Conservation (phyloP, 768 basidiomycete species). For the Hygrocybe coccinea region DNA sequence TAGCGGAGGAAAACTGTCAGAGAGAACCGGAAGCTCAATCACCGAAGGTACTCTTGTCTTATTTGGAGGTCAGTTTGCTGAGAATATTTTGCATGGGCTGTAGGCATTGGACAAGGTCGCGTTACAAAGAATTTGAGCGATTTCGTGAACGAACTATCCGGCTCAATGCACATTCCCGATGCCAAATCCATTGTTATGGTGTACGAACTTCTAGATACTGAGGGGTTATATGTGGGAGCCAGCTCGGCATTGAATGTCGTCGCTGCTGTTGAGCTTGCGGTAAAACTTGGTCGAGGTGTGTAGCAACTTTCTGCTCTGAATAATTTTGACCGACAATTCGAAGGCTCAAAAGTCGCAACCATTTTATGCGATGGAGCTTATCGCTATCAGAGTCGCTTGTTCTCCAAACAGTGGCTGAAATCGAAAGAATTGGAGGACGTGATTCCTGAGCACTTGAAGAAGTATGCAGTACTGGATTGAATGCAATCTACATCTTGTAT, state of each 20-base stretch:
- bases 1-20: slow-evolving; percentile 71
- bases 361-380: slow-evolving; percentile 95
- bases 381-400: slow-evolving; percentile 92
- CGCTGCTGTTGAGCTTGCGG: slow-evolving; percentile 84
- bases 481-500: not conserved
- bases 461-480: slow-evolving; percentile 82
- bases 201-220: slow-evolving; percentile 85
- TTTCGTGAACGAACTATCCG: slow-evolving; percentile 71
- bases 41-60: slow-evolving; percentile 65
- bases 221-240: slow-evolving; percentile 92
- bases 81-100: not conserved
- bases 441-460: slow-evolving; percentile 80
- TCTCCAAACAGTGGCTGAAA: slow-evolving; percentile 89
- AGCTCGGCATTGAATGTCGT: slow-evolving; percentile 93
- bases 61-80: not conserved
- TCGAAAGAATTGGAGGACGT: slow-evolving; percentile 70
- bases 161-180: slow-evolving; percentile 84
- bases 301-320: not conserved
- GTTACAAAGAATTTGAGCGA: slow-evolving; percentile 87
- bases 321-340: not conserved
- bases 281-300: slow-evolving; percentile 76
- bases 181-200: slow-evolving; percentile 89
- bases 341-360: slow-evolving; percentile 82
- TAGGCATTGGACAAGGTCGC: slow-evolving; percentile 96
- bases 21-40: slow-evolving; percentile 81